Conservation (phyloP, 495 filamentous ascomycete species). For the Pseudomonodictys pantanalensis region DNA sequence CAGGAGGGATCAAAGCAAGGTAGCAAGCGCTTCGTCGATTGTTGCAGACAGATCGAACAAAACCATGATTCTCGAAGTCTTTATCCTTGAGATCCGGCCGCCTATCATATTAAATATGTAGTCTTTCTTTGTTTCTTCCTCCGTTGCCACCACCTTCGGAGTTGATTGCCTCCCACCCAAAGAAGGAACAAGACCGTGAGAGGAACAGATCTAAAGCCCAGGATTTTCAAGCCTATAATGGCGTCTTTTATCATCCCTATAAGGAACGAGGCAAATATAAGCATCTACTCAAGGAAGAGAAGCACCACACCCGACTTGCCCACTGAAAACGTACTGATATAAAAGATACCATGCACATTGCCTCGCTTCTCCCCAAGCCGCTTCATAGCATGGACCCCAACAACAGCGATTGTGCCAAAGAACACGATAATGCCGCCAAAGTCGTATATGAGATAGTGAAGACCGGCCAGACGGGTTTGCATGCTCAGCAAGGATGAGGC, state of each 20-base stretch:
- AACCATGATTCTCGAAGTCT: too few relatives aligned
- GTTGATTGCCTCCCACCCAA: too few relatives aligned
- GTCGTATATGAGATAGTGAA: slow-evolving; percentile 11
- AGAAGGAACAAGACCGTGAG: too few relatives aligned
- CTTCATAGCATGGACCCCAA: background rate
- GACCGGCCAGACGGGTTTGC: background rate
- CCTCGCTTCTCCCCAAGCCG: background rate
- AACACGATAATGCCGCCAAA: slow-evolving; percentile 6
- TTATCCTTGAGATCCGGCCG: too few relatives aligned
- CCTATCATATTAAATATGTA: too few relatives aligned
- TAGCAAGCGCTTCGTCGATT: too few relatives aligned
- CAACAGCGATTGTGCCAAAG: background rate
- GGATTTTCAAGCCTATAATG: too few relatives aligned
- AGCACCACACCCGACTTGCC: background rate
- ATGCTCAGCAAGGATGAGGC: slow-evolving; percentile 8
- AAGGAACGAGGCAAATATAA: background rate
- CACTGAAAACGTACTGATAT: background rate
- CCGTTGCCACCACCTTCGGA: too few relatives aligned
- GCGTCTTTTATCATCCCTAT: slow-evolving; percentile 3
- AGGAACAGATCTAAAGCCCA: too few relatives aligned
- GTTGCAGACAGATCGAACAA: too few relatives aligned
- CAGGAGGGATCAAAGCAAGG: too few relatives aligned
- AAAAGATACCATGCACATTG: background rate
- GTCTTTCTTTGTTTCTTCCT: too few relatives aligned
- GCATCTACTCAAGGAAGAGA: background rate